A percentile compares a stretch with the other conserved stretches of the same genome.
These are phyloP conservation scores for Dalechampia spathulata DNA, from an alignment of 441 rosid species.

Conservation along the genomic window DNA sequence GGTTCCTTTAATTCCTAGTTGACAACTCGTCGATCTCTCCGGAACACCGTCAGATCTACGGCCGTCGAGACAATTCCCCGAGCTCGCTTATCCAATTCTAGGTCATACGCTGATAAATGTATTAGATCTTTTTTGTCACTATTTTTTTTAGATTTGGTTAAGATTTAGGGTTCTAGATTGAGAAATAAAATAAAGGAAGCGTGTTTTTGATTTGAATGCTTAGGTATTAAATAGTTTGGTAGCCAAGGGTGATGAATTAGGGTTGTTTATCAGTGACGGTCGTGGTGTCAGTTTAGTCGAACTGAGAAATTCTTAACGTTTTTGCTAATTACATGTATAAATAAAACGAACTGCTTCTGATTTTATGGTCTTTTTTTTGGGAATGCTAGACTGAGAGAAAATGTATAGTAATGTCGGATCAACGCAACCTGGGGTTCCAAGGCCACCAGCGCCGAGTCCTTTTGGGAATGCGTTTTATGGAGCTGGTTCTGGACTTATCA, in stretches of 20 bases:
- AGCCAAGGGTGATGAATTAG: neutral
- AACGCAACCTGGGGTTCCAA: slow-evolving; percentile 62
- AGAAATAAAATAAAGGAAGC: neutral
- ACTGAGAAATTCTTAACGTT: too few species aligned
- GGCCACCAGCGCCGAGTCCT: slow-evolving; percentile 59
- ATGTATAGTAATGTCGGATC: slow-evolving; percentile 72
- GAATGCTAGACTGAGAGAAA: slow-evolving; percentile 23
- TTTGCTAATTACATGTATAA: too few species aligned
- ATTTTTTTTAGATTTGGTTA: neutral
- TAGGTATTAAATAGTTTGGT: too few species aligned
- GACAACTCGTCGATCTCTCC: neutral
- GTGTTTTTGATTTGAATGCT: too few species aligned
- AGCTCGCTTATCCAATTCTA: neutral
- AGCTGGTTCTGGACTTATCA: slow-evolving; percentile 88
- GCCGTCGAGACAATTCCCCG: neutral
- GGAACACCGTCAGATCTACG: slow-evolving; percentile 1
- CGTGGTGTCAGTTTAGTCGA: too few species aligned
- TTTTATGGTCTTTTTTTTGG: slow-evolving; percentile 1
- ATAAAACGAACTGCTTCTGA: slow-evolving; percentile 6
- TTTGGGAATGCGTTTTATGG: slow-evolving; percentile 87
- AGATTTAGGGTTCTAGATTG: neutral
- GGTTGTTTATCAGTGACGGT: neutral
- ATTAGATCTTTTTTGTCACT: too few species aligned
- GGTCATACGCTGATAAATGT: neutral
- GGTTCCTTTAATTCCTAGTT: neutral